Conservation (phyloP, 371 early-diverging fungal species). For the Saksenaea vasiformis region DNA sequence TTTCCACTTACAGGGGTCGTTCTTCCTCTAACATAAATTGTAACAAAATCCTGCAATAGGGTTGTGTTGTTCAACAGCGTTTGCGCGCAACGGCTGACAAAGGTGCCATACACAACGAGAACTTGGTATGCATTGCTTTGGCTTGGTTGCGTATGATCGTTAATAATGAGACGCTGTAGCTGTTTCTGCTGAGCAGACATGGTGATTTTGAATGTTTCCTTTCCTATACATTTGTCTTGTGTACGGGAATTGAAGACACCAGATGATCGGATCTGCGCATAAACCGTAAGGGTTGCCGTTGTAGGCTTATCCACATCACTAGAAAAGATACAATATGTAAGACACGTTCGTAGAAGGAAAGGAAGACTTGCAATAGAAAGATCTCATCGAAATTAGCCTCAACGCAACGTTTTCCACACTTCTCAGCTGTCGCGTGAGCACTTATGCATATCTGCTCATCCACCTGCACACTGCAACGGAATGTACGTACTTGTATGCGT, state of each 20-base stretch:
- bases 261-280: constrained; percentile 19
- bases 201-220: constrained; percentile 15
- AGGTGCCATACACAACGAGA: constrained; percentile 29
- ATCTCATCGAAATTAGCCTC: constrained; percentile 38
- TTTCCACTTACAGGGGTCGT: constrained; percentile 26
- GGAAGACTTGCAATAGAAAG: constrained; percentile 30
- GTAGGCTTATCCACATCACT: constrained; percentile 31
- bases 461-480: constrained; percentile 28
- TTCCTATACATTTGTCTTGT: constrained; percentile 24
- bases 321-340: background rate
- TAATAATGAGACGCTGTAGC: constrained; percentile 22
- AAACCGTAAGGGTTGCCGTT: constrained; percentile 25
- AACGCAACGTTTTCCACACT: constrained; percentile 28
- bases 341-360: background rate
- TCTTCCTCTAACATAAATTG: constrained; percentile 23
- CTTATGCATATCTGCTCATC: constrained; percentile 29
- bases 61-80: constrained; percentile 25
- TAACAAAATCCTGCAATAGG: constrained; percentile 29
- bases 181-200: constrained; percentile 21
- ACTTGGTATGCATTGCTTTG: constrained; percentile 24
- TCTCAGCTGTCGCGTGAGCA: constrained; percentile 21
- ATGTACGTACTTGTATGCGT: constrained; percentile 17
- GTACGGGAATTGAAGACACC: constrained; percentile 11
- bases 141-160: constrained; percentile 12
- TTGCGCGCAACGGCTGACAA: constrained; percentile 27